Evolutionary conservation across 306 rosid genomes (phyloP).

Genomic region (Quercus alba): DNA sequence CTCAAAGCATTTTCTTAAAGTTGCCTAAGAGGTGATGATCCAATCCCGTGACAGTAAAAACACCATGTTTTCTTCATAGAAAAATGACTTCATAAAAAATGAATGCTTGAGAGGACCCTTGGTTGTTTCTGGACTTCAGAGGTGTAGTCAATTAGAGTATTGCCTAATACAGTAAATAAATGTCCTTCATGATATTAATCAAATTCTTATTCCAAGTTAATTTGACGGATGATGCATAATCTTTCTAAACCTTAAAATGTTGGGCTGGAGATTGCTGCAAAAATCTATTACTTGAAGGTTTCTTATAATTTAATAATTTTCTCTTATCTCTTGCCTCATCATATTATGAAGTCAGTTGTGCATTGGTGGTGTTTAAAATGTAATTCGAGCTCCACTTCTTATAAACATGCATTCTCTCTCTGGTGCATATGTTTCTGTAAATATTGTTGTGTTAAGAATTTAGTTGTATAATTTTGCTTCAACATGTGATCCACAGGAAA

Average conservation of each 20-base stretch:
- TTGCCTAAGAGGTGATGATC: neutral
- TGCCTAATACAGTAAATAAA: neutral
- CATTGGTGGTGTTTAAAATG: neutral
- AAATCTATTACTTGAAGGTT: neutral
- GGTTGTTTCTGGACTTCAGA: neutral
- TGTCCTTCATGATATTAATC: neutral
- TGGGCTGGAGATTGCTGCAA: neutral
- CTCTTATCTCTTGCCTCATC: neutral
- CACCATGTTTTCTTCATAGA: too few species aligned
- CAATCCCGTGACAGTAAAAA: neutral
- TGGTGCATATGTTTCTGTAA: slow-evolving; percentile 2
- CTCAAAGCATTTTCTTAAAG: neutral
- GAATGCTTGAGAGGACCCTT: neutral
- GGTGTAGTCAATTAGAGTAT: neutral
- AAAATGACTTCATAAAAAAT: neutral
- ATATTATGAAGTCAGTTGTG: neutral
- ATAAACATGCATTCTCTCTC: neutral
- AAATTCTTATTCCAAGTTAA: neutral
- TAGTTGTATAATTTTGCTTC: neutral
- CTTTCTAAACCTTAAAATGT: neutral
- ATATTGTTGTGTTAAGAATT: neutral
- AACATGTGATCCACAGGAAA: slow-evolving; percentile 45
- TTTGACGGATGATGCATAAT: neutral
- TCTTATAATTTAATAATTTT: neutral
- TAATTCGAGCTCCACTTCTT: neutral